Conservation (phyloP, 129 eudicot species). For the Solidago caesia region DNA sequence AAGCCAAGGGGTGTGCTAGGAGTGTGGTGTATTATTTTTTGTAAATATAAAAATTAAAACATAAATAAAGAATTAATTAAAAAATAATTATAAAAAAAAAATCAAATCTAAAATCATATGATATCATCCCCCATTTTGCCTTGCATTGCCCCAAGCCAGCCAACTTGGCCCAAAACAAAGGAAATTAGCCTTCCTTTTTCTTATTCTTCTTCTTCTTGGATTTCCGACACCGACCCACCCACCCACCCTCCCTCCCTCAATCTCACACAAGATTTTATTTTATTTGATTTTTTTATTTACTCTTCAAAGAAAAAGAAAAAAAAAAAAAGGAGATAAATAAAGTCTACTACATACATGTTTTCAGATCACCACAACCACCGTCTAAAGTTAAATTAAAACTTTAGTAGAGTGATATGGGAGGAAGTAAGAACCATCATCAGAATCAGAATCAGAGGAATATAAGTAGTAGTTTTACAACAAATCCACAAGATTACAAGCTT, state of each 20-base stretch:
- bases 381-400: no score
- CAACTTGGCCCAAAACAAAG: no score
- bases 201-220: background rate
- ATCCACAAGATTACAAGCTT: slow-evolving; percentile 69
- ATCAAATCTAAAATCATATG: background rate
- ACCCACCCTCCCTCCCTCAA: background rate
- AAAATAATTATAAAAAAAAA: background rate
- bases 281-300: background rate
- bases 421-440: no score
- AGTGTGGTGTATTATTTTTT: no score
- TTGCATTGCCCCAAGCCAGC: no score
- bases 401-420: no score
- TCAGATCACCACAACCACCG: slow-evolving; percentile 27
- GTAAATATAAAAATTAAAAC: no score
- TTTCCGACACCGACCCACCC: background rate
- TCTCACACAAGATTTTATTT: background rate
- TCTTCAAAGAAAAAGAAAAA: background rate
- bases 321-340: no score
- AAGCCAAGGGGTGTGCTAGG: no score
- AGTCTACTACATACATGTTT: background rate
- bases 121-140: no score
- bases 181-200: no score
- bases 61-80: background rate
- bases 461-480: slow-evolving; percentile 43
- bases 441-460: no score